These are phyloP conservation scores for Xylariaceae sp. DNA, from an alignment of 2,329 filamentous ascomycete genomes.

Conservation along the genomic window DNA sequence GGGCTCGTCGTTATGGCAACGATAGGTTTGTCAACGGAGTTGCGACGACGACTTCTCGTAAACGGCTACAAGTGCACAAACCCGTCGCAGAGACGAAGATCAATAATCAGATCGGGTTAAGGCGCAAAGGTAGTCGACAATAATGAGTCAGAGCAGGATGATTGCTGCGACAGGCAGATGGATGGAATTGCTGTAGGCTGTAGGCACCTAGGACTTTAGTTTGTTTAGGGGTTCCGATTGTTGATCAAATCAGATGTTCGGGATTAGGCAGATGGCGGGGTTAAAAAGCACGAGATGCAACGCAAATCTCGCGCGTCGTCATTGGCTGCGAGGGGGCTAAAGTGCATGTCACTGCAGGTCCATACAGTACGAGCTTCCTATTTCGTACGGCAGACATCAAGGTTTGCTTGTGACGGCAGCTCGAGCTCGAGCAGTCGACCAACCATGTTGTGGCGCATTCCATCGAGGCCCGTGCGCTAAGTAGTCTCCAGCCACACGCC, in stretches of 20 bases:
- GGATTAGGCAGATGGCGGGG: neutral
- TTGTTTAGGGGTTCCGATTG: too few relatives aligned
- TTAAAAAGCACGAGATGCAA: neutral
- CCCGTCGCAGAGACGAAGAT: neutral
- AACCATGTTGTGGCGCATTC: neutral
- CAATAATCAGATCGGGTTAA: neutral
- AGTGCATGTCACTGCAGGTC: neutral
- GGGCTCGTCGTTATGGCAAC: neutral
- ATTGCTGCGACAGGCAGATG: neutral
- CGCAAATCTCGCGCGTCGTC: neutral
- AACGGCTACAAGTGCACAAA: neutral
- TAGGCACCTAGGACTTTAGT: neutral
- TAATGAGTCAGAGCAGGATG: neutral
- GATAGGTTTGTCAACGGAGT: neutral
- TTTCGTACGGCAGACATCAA: neutral
- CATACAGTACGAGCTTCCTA: neutral
- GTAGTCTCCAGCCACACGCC: neutral
- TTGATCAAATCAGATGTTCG: too few relatives aligned
- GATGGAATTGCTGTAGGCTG: neutral
- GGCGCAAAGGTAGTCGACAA: too few relatives aligned
- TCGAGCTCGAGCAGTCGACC: too few relatives aligned
- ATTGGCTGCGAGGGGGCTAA: neutral
- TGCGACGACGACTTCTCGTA: neutral
- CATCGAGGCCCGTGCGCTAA: neutral
- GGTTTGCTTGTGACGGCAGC: too few relatives aligned